Evolutionary conservation across 352 stramenopile species (phyloP), one percentile per base, ranked within the genome.

Genomic region (Pythium scleroteichum): DNA sequence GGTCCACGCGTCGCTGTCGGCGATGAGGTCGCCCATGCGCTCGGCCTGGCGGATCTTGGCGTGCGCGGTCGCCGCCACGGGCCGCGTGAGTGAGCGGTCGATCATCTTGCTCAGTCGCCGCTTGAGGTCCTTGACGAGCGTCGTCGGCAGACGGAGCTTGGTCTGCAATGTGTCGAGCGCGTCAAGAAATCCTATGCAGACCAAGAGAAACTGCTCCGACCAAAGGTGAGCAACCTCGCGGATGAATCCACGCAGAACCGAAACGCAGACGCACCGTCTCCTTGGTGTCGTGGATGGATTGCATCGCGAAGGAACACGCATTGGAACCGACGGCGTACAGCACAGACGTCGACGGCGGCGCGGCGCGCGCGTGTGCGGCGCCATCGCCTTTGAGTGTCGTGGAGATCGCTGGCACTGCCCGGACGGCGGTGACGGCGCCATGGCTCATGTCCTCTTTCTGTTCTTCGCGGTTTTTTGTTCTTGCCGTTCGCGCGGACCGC

Each of bases 111-210:
- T 60, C 44, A 94, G 61, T 13, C 78, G 82, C 10, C 69, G 78
- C 70, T 87, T 88, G 39, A 94, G 69, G 35, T 92, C 78, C 35
- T 90, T 92, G 9, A 94, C 80, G 22, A 94, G 66, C 38, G 73
- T 75, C 41, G 73, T 80, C 42, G 84, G 78, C 22, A 94, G 45
- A 51, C 85, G 79, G 48, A 94, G 70, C 0, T 77, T 76, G 58
- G 89, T 76, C 62, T 94, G 84, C 20, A 94, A 57, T 4, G 72
- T 77, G 67, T 94, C 84, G 32, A 94, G 62, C 20, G 84, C 84
- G 39, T 90, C 84, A 17, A 94, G 58, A 26, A 94, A 70, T 0
- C 78, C 79, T 22, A 94, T 84, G 51, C 84, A 94, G 35, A 94
- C 79, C 56, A 92, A 51, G 55, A 94, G 70, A 42, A 94, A 78